These are phyloP conservation scores for Suhomyces prunicola DNA, from an alignment of 805 yeast species.

Conservation along the genomic window DNA sequence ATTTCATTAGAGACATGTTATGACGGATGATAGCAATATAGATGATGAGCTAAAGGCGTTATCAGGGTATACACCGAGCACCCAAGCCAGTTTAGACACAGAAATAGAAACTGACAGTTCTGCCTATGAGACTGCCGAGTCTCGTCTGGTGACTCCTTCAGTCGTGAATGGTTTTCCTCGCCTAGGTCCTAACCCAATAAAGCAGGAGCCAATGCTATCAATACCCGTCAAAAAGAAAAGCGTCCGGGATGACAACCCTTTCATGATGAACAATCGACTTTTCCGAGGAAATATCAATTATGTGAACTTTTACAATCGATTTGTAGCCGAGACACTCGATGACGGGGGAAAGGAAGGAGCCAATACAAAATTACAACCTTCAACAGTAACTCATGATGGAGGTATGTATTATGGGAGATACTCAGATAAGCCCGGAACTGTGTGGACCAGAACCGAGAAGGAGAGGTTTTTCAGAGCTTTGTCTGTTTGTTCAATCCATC, in stretches of 20 bases:
- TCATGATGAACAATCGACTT: slow-evolving; percentile 6
- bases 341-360: not conserved
- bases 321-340: slow-evolving; percentile 21
- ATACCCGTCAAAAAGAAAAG: not conserved
- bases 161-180: not conserved
- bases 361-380: not conserved
- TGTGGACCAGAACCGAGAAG: slow-evolving; percentile 51
- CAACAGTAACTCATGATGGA: slow-evolving; percentile 13
- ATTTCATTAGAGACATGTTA: not conserved
- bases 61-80: not conserved
- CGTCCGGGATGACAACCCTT: not conserved
- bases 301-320: slow-evolving; percentile 25
- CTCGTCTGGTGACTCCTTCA: not conserved
- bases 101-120: not conserved
- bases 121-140: slow-evolving; percentile 1
- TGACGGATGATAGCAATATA: slow-evolving; percentile 5
- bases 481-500: slow-evolving; percentile 47
- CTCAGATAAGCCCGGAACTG: slow-evolving; percentile 25
- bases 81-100: not conserved
- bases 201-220: not conserved
- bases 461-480: slow-evolving; percentile 49
- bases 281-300: slow-evolving; percentile 30
- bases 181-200: not conserved
- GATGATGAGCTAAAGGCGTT: not conserved
- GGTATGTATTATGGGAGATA: slow-evolving; percentile 8